Evolutionary conservation across 306 rosid genomes (phyloP).

Genomic region (Ormosia semicastrata): DNA sequence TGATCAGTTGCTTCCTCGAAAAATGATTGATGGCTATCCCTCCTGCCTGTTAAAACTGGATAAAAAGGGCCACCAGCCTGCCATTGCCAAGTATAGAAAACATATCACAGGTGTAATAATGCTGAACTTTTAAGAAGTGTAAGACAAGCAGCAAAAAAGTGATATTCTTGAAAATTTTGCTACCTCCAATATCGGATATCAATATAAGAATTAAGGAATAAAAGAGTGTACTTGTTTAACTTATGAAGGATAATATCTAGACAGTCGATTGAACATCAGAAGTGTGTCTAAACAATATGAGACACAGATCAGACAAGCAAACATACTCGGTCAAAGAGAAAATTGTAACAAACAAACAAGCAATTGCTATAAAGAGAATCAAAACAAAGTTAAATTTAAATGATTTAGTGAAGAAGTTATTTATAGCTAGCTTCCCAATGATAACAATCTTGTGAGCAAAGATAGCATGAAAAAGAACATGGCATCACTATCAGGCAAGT

Average conservation of each 20-base stretch:
- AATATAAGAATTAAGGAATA: neutral
- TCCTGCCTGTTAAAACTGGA: slow-evolving; percentile 74
- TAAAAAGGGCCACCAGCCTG: slow-evolving; percentile 92
- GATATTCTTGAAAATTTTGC: neutral
- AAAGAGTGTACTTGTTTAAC: neutral
- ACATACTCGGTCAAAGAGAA: neutral
- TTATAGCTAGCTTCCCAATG: neutral
- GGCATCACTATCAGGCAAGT: neutral
- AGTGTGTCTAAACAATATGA: neutral
- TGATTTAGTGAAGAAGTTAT: neutral
- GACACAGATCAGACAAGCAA: neutral
- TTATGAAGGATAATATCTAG: neutral
- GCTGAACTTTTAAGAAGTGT: neutral
- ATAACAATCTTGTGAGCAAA: neutral
- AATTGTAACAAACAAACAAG: neutral
- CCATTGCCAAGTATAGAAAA: slow-evolving; percentile 12
- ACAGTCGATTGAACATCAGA: neutral
- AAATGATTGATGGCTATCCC: slow-evolving; percentile 63
- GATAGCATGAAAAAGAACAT: neutral
- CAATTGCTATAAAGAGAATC: neutral
- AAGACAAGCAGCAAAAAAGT: neutral
- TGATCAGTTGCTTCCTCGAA: slow-evolving; percentile 52
- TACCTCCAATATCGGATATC: neutral
- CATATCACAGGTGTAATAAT: neutral
- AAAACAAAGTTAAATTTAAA: neutral